phyloP scores from a whole-genome alignment of 163 green algal species.

The Chlorella variabilis region DNA sequence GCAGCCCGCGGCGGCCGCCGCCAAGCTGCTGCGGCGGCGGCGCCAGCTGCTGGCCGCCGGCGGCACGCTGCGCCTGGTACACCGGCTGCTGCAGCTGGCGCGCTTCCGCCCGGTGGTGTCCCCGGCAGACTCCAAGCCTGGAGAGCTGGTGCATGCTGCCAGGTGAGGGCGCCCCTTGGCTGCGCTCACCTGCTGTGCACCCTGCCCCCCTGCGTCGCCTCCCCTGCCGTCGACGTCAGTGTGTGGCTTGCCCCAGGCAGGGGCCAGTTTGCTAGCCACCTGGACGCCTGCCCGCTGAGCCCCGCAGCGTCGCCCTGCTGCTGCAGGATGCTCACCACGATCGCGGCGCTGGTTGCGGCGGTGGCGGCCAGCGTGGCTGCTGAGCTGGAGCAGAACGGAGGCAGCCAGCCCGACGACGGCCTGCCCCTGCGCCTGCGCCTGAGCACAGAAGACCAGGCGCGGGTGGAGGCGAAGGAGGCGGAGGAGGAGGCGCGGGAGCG shows the following conservation, averaged over 20 bases:
- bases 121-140: neutral
- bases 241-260: too few species aligned
- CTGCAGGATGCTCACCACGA: slow-evolving; percentile 15
- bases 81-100: slow-evolving; percentile 14
- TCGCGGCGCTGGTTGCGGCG: slow-evolving; percentile 4
- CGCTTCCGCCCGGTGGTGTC: neutral
- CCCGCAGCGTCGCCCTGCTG: neutral
- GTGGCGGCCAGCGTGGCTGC: neutral
- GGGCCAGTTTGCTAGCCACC: neutral
- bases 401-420: neutral
- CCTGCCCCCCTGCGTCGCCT: neutral
- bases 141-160: neutral
- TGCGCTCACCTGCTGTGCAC: neutral
- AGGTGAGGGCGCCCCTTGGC: neutral
- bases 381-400: neutral
- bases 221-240: too few species aligned
- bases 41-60: neutral
- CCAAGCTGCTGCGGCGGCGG: neutral
- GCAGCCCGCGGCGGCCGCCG: neutral
- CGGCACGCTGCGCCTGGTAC: neutral
- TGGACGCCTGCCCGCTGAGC: neutral
- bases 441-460: neutral
- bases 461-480: neutral
- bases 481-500: neutral
- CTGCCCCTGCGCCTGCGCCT: neutral